Base-by-base conservation (phyloP, 1,139 yeast species). In the Suhomyces yuchorum region DNA sequence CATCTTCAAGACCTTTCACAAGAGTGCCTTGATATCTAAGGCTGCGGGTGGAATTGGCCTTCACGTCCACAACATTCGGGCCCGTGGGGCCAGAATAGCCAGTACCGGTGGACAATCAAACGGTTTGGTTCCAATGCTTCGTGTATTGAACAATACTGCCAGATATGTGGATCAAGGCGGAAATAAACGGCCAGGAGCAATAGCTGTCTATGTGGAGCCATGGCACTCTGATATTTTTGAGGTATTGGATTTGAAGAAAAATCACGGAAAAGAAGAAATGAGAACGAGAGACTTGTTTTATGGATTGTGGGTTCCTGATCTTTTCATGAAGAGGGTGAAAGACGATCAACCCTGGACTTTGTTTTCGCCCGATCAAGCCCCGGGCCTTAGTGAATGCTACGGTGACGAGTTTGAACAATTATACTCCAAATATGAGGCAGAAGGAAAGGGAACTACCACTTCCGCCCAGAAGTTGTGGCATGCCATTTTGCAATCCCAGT, bases 101-200 rank as follows among this genome's bases (percentile, higher is more conserved):
- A 92, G 95, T 58, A 86, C 96, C 17, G 89, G 88, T 62, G 96
- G 96, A 60, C 85, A 92, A 32, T 87, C 96, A 23, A 89, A 85
- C 59, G 96, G 96, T 54, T 77, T 89, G 54, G 84, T 89, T 51
- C 96, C 96, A 42, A 89, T 89, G 96, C 79, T 89, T 48, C 81
- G 96, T 60, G 96, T 89, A 23, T 89, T 81, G 75, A 89, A 89
- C 76, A 88, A 88, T 70, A 88, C 96, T 49, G 96, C 96, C 28
- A 81, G 96, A 64, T 89, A 89, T 60, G 96, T 89, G 43, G 96
- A 89, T 61, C 96, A 89, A 73, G 96, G 96, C 65, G 96, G 96
- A 59, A 89, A 89, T 75, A 90, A 90, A 69, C 82, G 96, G 64
- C 96, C 96, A 2, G 96, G 96, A 62, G 96, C 96, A 12, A 87